phyloP scores from a whole-genome alignment of 2,329 filamentous ascomycete species.

The Colletotrichum phormii region DNA sequence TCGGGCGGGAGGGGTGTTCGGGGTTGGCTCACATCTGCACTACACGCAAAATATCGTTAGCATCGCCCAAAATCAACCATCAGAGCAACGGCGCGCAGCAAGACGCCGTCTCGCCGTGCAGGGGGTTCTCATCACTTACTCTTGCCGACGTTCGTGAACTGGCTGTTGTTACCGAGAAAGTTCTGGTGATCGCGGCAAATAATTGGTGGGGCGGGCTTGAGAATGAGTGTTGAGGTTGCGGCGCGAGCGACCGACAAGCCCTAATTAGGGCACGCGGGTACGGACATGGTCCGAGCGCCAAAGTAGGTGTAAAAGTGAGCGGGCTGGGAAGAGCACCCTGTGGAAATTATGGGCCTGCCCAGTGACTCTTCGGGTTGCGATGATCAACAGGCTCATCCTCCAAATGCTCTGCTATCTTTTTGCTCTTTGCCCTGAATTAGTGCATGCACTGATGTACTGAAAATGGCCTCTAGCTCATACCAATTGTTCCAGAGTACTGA shows the following conservation, averaged over 20 bases:
- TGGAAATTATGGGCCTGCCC: background rate
- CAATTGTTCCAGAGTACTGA: background rate
- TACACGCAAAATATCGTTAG: slow-evolving; percentile 53
- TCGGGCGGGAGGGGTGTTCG: slow-evolving; percentile 33
- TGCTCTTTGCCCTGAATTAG: background rate
- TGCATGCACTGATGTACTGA: background rate
- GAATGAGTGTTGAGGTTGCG: slow-evolving; percentile 28
- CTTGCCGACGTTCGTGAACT: slow-evolving; percentile 64
- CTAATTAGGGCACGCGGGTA: slow-evolving; percentile 35
- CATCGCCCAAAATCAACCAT: slow-evolving; percentile 15
- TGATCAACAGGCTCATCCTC: background rate
- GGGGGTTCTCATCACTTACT: slow-evolving; percentile 59
- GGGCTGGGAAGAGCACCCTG: background rate
- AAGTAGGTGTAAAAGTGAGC: slow-evolving; percentile 1
- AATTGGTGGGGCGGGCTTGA: slow-evolving; percentile 34
- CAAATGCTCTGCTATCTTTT: background rate
- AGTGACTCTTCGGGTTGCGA: background rate
- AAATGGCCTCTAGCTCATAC: background rate
- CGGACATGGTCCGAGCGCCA: background rate
- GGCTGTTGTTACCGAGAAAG: slow-evolving; percentile 46
- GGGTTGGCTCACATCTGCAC: slow-evolving; percentile 86
- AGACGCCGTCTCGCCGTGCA: slow-evolving; percentile 2
- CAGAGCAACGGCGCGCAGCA: background rate
- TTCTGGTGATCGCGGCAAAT: slow-evolving; percentile 37
- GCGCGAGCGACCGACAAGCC: slow-evolving; percentile 24